Base-by-base conservation (phyloP, 768 basidiomycete species). In the Boletus reticulatus region DNA sequence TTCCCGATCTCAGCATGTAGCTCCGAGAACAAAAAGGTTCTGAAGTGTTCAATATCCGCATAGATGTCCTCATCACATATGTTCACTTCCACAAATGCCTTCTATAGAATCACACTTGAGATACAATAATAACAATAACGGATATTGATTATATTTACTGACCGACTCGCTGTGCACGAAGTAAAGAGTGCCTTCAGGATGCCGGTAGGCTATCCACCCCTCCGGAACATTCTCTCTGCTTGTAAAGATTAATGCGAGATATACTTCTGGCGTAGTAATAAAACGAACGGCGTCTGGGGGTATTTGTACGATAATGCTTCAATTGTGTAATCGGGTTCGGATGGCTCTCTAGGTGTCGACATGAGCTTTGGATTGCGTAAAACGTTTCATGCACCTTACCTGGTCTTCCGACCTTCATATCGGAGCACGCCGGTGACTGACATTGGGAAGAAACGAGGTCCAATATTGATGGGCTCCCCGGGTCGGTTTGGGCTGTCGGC, bases 71-170 rank as follows among this genome's bases (percentile, higher is more conserved):
- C 11, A n/a, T 85, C 73, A 36, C 73, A 77, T 16, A 86, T 68
- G 56, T 85, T 65, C 32, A 76, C 77, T 55, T 87, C 85, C 0
- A 84, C 84, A 34, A 79, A 80, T 0, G 81, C 73, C 46, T 73
- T 76, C 81, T 84, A 55, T 72, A 75, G 50, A 41, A 41, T 29
- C 11, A n/a, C 17, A 32, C n/a, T 34, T 67, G 27, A 52, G 41
- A 44, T 46, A 39, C 38, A 9, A 39, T 44, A 7, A 42, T 16
- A 41, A 50, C 4, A 19, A 57, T 14, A 31, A 6, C 20, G 4
- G 6, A 34, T 29, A 29, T 11, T 5, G 13, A 43, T 37, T 4
- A 22, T 6, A 34, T 38, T 14, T 37, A 61, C 74, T 11, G 44
- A 84, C 22, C 22, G 22, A 22, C 22, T 22, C 22, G 22, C 22